Evolutionary conservation across 1,284 basidiomycete genomes (phyloP), one percentile per base, ranked within the genome.

Genomic region (Austropuccinia psidii): DNA sequence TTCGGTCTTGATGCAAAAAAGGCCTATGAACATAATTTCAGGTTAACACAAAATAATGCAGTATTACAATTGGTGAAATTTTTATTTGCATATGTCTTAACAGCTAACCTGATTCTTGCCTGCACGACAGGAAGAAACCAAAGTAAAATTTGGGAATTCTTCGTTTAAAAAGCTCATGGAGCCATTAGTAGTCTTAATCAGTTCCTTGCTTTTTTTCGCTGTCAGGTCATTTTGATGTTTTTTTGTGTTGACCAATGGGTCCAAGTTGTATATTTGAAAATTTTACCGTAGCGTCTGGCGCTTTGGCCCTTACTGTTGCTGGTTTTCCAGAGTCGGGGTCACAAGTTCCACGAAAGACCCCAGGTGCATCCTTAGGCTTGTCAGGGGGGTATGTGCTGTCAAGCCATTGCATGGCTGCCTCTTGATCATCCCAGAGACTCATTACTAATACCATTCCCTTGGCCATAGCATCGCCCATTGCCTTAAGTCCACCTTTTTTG

Each of bases 391-490:
- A 24, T 17, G 52, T 17, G 29, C 65, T 50, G 33, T 67, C 65
- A 21, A 67, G 43, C 65, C 65, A 67, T 7, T 24, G n/a, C 65
- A 67, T 67, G 19, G 37, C 65, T 27, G 24, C 33, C n/a, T 33
- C 31, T 21, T n/a, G 2, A 39, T 66, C 49, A 49, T 31, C 65
- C 65, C 65, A 68, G 45, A 68, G 33, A 9, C 31, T 55, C 49
- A 68, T 54, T n/a, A 57, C 49, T 17, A 68, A 31, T 9, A 68
- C 65, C 65, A 68, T 57, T 54, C 65, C 65, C 31, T 41, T 54
- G 21, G 39, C 31, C 65, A 68, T 68, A 15, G 65, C 31, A 43
- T 27, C 52, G 6, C 65, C 65, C 52, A 68, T 68, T 17, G 31
- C 27, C 27, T 39, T 29, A 1, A 68, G 31, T 7, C 65, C 65